Conservation (phyloP, 169 alveolate genomes). For the Cyclospora cayetanensis region DNA sequence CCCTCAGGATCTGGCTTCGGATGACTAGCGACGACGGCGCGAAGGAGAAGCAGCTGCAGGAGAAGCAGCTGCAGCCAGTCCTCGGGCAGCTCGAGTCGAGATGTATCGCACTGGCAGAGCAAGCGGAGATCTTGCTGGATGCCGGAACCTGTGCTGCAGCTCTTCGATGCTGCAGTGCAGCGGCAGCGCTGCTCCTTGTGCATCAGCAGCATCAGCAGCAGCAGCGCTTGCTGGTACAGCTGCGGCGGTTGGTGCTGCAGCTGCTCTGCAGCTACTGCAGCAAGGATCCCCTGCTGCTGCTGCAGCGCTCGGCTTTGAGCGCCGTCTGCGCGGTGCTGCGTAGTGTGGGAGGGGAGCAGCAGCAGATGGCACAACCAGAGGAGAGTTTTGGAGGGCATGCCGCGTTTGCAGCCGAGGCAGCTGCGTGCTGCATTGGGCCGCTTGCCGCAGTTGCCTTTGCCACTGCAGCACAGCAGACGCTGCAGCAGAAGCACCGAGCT, state of each 20-base stretch:
- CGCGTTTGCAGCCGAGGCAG: constrained; percentile 24
- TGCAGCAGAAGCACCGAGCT: constrained; percentile 3
- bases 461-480: constrained; percentile 25
- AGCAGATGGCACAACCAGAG: not conserved
- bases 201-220: constrained; percentile 25
- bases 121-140: constrained; percentile 1
- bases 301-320: not conserved
- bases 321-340: not conserved
- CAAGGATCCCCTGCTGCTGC: not conserved
- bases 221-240: not conserved
- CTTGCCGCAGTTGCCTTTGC: not conserved
- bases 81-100: not conserved
- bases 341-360: constrained; percentile 8
- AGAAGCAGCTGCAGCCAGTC: constrained; percentile 4
- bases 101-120: not conserved
- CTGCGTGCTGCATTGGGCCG: not conserved
- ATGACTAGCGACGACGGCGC: not conserved
- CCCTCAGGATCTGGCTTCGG: not conserved
- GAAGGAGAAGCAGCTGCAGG: not conserved
- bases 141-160: constrained; percentile 26
- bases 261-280: constrained; percentile 20
- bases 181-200: not conserved
- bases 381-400: not conserved
- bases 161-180: constrained; percentile 36
- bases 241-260: not conserved